Evolutionary conservation across 352 stramenopile genomes (phyloP).

Genomic region (Elongisporangium anandrum): DNA sequence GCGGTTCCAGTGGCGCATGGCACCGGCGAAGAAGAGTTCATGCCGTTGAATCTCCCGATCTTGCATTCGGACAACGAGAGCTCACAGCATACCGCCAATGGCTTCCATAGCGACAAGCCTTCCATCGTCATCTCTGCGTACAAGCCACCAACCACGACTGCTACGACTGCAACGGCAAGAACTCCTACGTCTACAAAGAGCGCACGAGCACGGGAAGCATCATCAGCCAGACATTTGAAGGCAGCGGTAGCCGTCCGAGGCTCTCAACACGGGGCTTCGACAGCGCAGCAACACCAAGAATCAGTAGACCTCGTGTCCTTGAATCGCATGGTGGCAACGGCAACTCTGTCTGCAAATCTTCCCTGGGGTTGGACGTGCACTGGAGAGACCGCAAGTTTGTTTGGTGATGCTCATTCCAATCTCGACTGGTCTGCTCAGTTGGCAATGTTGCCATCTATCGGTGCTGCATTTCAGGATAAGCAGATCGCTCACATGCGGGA

Average conservation of each 20-base stretch:
- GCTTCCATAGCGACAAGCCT: not conserved
- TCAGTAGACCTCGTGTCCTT: conserved; percentile 11
- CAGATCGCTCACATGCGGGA: conserved; percentile 58
- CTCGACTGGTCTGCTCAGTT: conserved; percentile 17
- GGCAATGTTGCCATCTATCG: conserved; percentile 17
- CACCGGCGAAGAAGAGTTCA: conserved; percentile 30
- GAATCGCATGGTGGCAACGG: conserved; percentile 37
- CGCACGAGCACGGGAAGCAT: not conserved
- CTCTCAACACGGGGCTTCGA: not conserved
- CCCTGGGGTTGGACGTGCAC: conserved; percentile 59
- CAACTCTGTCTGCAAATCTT: conserved; percentile 33
- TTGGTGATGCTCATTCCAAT: conserved; percentile 21
- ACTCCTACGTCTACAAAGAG: not conserved
- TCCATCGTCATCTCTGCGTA: not conserved
- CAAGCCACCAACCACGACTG: not conserved
- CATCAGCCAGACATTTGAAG: not conserved
- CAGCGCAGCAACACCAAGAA: not conserved
- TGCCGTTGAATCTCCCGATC: conserved; percentile 38
- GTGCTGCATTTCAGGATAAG: conserved; percentile 29
- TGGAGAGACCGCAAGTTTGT: conserved; percentile 33
- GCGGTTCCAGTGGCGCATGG: not conserved
- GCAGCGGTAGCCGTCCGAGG: not conserved
- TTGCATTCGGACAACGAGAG: conserved; percentile 15
- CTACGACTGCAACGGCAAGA: not conserved
- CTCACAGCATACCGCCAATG: not conserved